Evolutionary conservation across 2,329 filamentous ascomycete genomes (phyloP), one percentile per base, ranked within the genome.

Genomic region (Ilyonectria destructans): DNA sequence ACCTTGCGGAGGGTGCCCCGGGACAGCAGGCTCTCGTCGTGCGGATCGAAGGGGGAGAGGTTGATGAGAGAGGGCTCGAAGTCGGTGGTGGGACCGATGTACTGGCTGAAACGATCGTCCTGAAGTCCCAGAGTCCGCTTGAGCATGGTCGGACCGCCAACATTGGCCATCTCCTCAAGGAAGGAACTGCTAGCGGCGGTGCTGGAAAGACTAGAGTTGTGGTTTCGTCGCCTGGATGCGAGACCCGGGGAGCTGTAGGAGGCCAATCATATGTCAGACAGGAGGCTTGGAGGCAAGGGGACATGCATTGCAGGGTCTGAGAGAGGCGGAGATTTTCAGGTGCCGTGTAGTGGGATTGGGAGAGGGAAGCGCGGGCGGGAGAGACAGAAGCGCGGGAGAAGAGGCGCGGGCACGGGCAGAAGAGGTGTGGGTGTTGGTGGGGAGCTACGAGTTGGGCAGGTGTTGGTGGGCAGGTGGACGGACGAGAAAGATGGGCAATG

Each of bases 1-100:
- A 96, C 93, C 80, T 93, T 92, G 75, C 93, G 88, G 66, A 96
- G 87, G 6, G 87, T 90, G 33, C 90, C 90, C 73, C 90, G 85
- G 45, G 92, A 88, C 65, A 94, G 86, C 23, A 92, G 88, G 77
- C 92, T 95, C 82, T 96, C 93, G 83, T 95, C 93, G 78, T 93
- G 91, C 33, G 91, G 91, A 81, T 96, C 92, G 80, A 95, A 95
- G 6, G 90, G 87, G 23, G 93, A 95, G 23, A 96, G 86, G 74
- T 93, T 93, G 81, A 96, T 93, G 62, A 96, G 86, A n/a, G 91
- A 91, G 17, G 93, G 92, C 78, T 96, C 93, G 77, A 95, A 94
- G 75, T 95, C 92, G 58, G 93, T 95, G 58, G 93, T 96, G 65
- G 92, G 89, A 29, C 93, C 93, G 74, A 96, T 93, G 77, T 96